Percentiles rank a stretch among this genome's conserved stretches.
Conservation (phyloP, 2,329 filamentous ascomycete genomes). For the Verticillium alfalfae region DNA sequence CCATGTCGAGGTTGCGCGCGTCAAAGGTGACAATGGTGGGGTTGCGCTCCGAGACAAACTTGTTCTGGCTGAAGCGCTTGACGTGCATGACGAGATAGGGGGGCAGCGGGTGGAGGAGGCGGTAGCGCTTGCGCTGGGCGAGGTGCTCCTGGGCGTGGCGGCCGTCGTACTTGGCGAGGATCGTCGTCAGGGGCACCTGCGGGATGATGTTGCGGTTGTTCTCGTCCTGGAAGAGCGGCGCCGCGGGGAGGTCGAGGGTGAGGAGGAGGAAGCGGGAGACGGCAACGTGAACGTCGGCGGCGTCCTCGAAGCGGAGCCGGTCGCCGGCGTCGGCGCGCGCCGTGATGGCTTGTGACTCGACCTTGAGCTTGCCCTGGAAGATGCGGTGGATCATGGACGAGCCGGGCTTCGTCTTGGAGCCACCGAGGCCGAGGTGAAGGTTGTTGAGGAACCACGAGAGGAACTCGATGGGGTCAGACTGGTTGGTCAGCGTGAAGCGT, state of each 20-base stretch:
- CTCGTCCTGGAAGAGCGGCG: constrained; percentile 94
- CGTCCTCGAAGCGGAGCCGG: constrained; percentile 87
- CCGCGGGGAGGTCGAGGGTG: constrained; percentile 85
- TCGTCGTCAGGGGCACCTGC: constrained; percentile 74
- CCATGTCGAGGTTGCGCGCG: constrained; percentile 74
- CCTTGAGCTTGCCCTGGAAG: constrained; percentile 87
- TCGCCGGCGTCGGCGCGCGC: constrained; percentile 84
- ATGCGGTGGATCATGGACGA: constrained; percentile 85
- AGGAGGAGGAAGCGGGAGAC: constrained; percentile 81
- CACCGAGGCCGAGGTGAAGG: constrained; percentile 84
- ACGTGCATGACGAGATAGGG: constrained; percentile 91
- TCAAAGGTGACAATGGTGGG: constrained; percentile 98
- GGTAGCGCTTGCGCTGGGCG: constrained; percentile 82
- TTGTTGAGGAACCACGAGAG: constrained; percentile 97
- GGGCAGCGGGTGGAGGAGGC: constrained; percentile 82
- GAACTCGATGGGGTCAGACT: constrained; percentile 95
- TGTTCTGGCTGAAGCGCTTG: constrained; percentile 95
- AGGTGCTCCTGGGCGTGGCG: constrained; percentile 80
- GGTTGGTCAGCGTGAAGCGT: constrained; percentile 82
- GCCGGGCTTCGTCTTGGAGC: constrained; percentile 78
- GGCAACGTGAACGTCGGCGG: constrained; percentile 72
- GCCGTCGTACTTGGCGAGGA: constrained; percentile 92
- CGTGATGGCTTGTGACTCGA: constrained; percentile 91
- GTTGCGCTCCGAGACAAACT: constrained; percentile 93
- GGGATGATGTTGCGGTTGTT: constrained; percentile 95